Base-by-base conservation (phyloP, 306 rosid genomes). In the Begonia loranthoides region DNA sequence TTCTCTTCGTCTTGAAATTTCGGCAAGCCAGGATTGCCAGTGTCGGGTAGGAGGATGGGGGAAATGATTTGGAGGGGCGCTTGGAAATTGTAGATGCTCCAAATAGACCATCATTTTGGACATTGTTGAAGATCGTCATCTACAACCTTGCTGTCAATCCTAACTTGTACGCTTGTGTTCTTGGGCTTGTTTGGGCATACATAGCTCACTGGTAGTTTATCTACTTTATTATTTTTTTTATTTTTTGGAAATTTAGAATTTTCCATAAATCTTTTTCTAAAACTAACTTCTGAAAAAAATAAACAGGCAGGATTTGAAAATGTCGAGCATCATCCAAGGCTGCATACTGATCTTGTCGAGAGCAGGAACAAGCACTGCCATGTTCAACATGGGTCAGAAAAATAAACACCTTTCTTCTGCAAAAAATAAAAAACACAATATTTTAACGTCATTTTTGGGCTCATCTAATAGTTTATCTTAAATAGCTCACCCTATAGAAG, bases 351-450 rank as follows among this genome's bases (percentile, higher is more conserved):
- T 90, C 65, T 77, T 90, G 92, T 86, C 99, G 12, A 85, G 17
- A 66, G 88, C 99, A 10, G 99, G 94, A 17, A 79, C 57, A 0
- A 95, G 99, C 48, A 82, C 99, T 47, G 94, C 95, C 71, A 90
- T 90, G 99, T 90, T 90, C 66, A 78, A 89, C 45, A 80, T 90
- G 99, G 99, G 99, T 85, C 63, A 76, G 47, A 10, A n/a, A 10
- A n/a, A 10, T n/a, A n/a, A n/a, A n/a, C n/a, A n/a, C n/a, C n/a
- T n/a, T n/a, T n/a, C n/a, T n/a, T n/a, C n/a, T n/a, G n/a, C n/a
- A n/a, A n/a, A n/a, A n/a, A n/a, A n/a, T n/a, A n/a, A n/a, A n/a
- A n/a, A n/a, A n/a, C 0, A 43, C 14, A 43, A 10, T 10, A 6
- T 43, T 41, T 43, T 28, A 28, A 28, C 36, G 36, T 3, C 36